These are phyloP conservation scores for Venturia pyrina DNA, from an alignment of 2,329 filamentous ascomycete species.

Conservation along the genomic window DNA sequence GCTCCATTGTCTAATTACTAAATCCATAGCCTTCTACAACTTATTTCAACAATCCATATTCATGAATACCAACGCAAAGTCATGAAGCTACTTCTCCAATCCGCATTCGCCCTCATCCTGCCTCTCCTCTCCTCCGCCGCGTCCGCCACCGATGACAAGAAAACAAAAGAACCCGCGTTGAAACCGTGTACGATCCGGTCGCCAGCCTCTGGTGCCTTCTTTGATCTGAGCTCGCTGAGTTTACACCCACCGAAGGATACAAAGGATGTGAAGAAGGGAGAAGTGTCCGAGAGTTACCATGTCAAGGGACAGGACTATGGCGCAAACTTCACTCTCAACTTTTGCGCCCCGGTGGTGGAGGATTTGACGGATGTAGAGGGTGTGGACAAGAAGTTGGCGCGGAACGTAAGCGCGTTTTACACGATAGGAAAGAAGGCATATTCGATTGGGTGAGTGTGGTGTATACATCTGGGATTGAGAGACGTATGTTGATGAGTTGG, in stretches of 20 bases:
- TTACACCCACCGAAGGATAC: constrained; percentile 28
- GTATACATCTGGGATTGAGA: not conserved
- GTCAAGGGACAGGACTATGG: constrained; percentile 67
- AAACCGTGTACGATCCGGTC: constrained; percentile 54
- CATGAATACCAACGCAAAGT: not conserved
- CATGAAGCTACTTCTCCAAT: constrained; percentile 19
- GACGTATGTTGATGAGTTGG: constrained; percentile 14
- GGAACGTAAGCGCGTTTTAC: constrained; percentile 74
- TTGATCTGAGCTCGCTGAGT: constrained; percentile 50
- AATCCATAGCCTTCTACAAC: not conserved
- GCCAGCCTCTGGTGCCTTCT: constrained; percentile 50
- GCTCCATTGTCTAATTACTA: not conserved
- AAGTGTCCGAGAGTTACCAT: constrained; percentile 50
- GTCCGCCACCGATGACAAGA: constrained; percentile 32
- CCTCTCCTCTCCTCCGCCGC: constrained; percentile 20
- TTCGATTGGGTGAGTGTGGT: constrained; percentile 62
- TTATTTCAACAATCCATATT: not conserved
- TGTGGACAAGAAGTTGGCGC: constrained; percentile 51
- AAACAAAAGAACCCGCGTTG: constrained; percentile 34
- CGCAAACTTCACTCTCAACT: constrained; percentile 75
- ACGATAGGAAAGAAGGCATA: constrained; percentile 54
- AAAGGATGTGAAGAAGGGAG: constrained; percentile 22
- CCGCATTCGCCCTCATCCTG: constrained; percentile 15
- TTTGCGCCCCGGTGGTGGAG: constrained; percentile 67
- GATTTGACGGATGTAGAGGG: constrained; percentile 52